A percentile compares a stretch with the other conserved stretches of the same genome.
Evolutionary conservation across 345 rosid genomes (phyloP).

Genomic region (Brassica rapa): DNA sequence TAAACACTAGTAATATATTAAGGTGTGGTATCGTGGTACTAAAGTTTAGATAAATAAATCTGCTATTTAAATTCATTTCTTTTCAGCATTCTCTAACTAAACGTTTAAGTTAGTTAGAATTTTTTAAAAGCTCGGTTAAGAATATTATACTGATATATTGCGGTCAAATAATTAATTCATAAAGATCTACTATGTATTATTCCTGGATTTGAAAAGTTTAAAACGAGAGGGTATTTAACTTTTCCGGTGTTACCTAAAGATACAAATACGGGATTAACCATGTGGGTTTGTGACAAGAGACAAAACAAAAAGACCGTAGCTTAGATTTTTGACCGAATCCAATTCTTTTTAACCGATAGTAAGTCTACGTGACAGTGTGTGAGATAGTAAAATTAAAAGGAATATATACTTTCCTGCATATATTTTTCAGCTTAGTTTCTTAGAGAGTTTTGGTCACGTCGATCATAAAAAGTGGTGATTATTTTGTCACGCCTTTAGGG

Average conservation of each 20-base stretch:
- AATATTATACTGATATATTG: not conserved
- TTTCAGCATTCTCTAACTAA: no score
- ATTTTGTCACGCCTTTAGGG: not conserved
- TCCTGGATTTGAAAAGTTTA: not conserved
- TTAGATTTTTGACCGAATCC: not conserved
- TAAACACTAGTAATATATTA: no score
- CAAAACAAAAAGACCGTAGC: constrained; percentile 27
- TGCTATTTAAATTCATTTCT: no score
- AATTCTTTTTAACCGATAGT: no score
- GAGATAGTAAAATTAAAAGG: not conserved
- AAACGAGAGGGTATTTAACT: not conserved
- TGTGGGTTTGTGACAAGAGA: constrained; percentile 32
- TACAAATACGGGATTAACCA: constrained; percentile 27
- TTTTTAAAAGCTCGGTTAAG: no score
- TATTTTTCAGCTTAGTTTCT: not conserved
- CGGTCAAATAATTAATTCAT: not conserved
- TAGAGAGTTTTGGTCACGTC: not conserved
- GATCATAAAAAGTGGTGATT: not conserved
- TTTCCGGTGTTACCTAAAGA: not conserved
- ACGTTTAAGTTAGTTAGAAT: no score
- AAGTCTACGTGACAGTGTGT: not conserved
- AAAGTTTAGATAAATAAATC: no score
- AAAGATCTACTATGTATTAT: not conserved
- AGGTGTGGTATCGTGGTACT: no score
- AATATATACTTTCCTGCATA: not conserved